Evolutionary conservation across 1,139 yeast species (phyloP).

Genomic region (Yamadazyma kanchanaburiensis): DNA sequence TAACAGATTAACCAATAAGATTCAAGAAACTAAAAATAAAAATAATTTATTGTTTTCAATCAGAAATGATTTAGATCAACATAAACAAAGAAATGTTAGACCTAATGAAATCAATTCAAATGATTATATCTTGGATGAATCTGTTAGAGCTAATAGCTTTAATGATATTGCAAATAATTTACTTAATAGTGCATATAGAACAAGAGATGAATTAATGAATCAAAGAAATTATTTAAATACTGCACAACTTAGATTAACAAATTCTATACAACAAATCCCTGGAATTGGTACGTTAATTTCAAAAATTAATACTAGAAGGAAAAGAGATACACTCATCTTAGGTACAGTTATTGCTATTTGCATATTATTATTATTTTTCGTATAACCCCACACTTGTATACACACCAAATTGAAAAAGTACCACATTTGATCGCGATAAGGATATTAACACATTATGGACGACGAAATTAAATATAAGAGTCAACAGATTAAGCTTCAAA

Average conservation of each 20-base stretch:
- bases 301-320: slow-evolving; percentile 83
- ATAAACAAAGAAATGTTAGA: slow-evolving; percentile 32
- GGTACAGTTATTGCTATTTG: slow-evolving; percentile 73
- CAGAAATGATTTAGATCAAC: slow-evolving; percentile 69
- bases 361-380: slow-evolving; percentile 63
- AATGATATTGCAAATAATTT: slow-evolving; percentile 76
- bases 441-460: too few species aligned
- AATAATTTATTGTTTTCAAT: slow-evolving; percentile 72
- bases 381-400: too few species aligned
- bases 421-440: slow-evolving; percentile 6
- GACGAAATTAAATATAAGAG: slow-evolving; percentile 27
- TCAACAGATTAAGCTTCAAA: slow-evolving; percentile 51
- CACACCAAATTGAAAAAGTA: not conserved
- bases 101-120: slow-evolving; percentile 33
- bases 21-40: slow-evolving; percentile 73
- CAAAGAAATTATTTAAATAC: slow-evolving; percentile 65
- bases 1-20: slow-evolving; percentile 53
- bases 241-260: slow-evolving; percentile 63
- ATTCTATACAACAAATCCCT: slow-evolving; percentile 67
- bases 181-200: slow-evolving; percentile 79
- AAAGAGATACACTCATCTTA: slow-evolving; percentile 82
- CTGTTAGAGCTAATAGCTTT: slow-evolving; percentile 68
- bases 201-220: slow-evolving; percentile 76
- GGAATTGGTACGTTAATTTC: slow-evolving; percentile 76
- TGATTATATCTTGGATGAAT: slow-evolving; percentile 76